Conservation (phyloP, 2,329 filamentous ascomycete genomes). For the Whalleya microplaca region DNA sequence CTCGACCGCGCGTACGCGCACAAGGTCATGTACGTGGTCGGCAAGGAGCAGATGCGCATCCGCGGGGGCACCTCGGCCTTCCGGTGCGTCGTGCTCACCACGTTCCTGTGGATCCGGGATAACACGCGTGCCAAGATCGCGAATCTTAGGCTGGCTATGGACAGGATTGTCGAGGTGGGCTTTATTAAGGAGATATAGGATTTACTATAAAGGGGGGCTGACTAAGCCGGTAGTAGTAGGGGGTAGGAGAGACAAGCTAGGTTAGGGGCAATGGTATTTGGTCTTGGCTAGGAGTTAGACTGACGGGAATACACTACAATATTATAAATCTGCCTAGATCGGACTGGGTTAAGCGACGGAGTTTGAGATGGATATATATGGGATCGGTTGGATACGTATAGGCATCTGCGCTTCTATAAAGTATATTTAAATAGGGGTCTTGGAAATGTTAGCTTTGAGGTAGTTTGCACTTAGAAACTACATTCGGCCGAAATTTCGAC, state of each 20-base stretch:
- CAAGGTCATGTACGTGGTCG: slow-evolving; percentile 60
- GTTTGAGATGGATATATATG: background rate
- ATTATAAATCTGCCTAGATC: no score
- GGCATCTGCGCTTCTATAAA: background rate
- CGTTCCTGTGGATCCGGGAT: slow-evolving; percentile 68
- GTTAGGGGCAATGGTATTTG: background rate
- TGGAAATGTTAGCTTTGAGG: background rate
- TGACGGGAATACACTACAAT: background rate
- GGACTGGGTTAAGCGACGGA: background rate
- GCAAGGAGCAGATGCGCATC: slow-evolving; percentile 65
- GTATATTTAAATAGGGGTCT: background rate
- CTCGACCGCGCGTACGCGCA: slow-evolving; percentile 49
- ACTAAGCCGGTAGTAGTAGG: no score
- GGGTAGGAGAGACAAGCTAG: background rate
- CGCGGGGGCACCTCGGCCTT: slow-evolving; percentile 42
- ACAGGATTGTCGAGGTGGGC: slow-evolving; percentile 68
- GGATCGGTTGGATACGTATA: background rate
- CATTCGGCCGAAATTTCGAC: no score
- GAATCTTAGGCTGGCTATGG: slow-evolving; percentile 61
- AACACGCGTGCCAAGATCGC: slow-evolving; percentile 70
- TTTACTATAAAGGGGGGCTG: no score
- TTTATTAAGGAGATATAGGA: slow-evolving; percentile 65
- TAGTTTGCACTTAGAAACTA: no score
- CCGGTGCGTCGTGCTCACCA: slow-evolving; percentile 52
- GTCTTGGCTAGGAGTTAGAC: background rate